Evolutionary conservation across 495 filamentous ascomycete genomes (phyloP).

Genomic region (Podospora pseudoanserina): DNA sequence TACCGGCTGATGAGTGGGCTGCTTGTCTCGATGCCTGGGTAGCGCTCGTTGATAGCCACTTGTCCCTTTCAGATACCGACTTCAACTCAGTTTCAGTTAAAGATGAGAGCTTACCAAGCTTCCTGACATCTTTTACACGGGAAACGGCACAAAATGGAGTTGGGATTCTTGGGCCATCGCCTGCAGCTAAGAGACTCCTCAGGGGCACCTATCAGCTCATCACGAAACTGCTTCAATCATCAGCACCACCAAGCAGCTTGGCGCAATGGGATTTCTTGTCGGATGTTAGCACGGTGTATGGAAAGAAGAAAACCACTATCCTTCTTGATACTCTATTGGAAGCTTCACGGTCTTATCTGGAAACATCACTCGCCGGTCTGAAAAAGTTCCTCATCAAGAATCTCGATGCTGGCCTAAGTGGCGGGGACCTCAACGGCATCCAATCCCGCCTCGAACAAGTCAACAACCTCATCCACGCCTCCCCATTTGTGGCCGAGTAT

Average conservation of each 20-base stretch:
- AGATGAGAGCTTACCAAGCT: constrained; percentile 55
- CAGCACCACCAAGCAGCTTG: constrained; percentile 43
- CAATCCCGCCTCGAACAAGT: constrained; percentile 44
- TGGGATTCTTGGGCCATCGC: constrained; percentile 39
- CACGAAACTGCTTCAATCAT: constrained; percentile 44
- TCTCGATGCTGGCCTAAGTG: constrained; percentile 50
- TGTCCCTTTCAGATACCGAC: constrained; percentile 53
- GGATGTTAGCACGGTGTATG: constrained; percentile 54
- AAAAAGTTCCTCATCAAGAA: constrained; percentile 45
- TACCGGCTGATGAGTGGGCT: constrained; percentile 71
- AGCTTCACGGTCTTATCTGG: constrained; percentile 32
- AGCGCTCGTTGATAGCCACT: constrained; percentile 56
- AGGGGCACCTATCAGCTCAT: constrained; percentile 59
- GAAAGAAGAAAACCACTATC: constrained; percentile 42
- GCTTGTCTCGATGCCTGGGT: constrained; percentile 76
- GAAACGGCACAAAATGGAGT: constrained; percentile 44
- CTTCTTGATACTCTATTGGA: constrained; percentile 32
- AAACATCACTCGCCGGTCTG: constrained; percentile 34
- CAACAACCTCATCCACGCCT: constrained; percentile 52
- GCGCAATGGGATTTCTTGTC: constrained; percentile 57
- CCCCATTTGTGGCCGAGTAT: constrained; percentile 51
- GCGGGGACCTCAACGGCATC: constrained; percentile 44
- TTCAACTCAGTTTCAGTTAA: constrained; percentile 49
- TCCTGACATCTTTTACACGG: constrained; percentile 59
- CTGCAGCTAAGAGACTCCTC: constrained; percentile 52